Base-by-base conservation (phyloP, 495 filamentous ascomycete species). In the Achaetomiella virescens region DNA sequence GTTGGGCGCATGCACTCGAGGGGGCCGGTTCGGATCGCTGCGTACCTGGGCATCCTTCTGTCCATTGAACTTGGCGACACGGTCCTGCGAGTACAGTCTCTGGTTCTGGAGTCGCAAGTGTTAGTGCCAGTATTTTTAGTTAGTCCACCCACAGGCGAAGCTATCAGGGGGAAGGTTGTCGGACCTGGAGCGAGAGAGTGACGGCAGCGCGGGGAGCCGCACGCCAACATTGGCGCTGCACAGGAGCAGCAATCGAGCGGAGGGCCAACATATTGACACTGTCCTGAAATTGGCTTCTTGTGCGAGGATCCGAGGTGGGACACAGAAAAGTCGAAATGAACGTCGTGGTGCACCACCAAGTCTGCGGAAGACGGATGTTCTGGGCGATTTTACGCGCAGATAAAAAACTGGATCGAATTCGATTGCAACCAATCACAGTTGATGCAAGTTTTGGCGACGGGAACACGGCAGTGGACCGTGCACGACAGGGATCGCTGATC, bases 11-110 rank as follows among this genome's bases (percentile, higher is more conserved):
- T 55, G 52, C 18, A 17, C 35, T 40, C 12, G 7, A 0, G 14
- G 25, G 18, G 10, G 22, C 17, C 24, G n/a, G 21, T 21, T 14
- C 24, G 18, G 40, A 46, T 47, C 33, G 59, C 37, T 46, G 73
- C 85, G 69, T 85, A 96, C 92, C 81, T 91, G 84, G 68, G 87
- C 73, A 60, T 84, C 89, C 76, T 95, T 96, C 70, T 81, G 75
- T 61, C 93, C 93, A 64, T 85, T 85, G 80, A 96, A 98, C 75
- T 91, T 87, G 70, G 91, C 93, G 63, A 98, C 89, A 58, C 85
- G 83, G 33, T 90, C 86, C 46, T 85, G 72, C 33, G 74, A 74
- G 70, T 75, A 79, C 22, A 54, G 45, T 57, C 75, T 63, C 65
- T 67, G 68, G 70, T 65, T 73, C 75, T 78, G 58, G 8, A 37